phyloP scores from a whole-genome alignment of 2,329 filamentous ascomycete species.

The Rhinocladiella similis region DNA sequence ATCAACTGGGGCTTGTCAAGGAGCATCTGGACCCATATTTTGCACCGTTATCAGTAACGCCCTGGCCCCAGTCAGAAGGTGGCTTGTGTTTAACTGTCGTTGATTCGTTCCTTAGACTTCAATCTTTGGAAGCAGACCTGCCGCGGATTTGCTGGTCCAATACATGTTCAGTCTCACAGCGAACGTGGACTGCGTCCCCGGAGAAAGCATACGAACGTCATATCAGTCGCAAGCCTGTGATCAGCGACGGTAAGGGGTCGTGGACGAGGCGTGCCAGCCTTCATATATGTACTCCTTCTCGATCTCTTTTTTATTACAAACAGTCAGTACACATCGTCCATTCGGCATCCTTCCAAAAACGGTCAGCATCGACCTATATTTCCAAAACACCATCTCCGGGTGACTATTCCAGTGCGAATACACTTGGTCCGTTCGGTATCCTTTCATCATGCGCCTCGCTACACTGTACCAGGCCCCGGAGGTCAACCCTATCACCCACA shows the following conservation, averaged over 20 bases:
- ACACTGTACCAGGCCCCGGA: slow-evolving; percentile 55
- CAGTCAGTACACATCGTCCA: not conserved
- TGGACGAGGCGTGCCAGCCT: no score
- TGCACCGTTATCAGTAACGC: slow-evolving; percentile 17
- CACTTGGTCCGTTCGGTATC: not conserved
- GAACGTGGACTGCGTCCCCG: slow-evolving; percentile 15
- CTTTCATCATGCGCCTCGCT: slow-evolving; percentile 13
- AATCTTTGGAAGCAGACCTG: slow-evolving; percentile 20
- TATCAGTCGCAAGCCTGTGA: slow-evolving; percentile 1
- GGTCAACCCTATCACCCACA: slow-evolving; percentile 80
- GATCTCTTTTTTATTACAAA: not conserved
- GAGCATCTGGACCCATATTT: slow-evolving; percentile 4
- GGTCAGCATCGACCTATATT: not conserved
- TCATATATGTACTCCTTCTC: slow-evolving; percentile 10
- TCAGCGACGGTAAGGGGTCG: no score
- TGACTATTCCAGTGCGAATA: not conserved
- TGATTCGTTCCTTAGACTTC: slow-evolving; percentile 11
- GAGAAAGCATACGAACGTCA: slow-evolving; percentile 26
- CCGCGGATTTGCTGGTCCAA: slow-evolving; percentile 23
- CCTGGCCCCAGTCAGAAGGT: slow-evolving; percentile 7
- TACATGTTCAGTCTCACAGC: slow-evolving; percentile 7
- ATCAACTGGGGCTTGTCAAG: slow-evolving; percentile 4
- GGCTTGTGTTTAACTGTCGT: slow-evolving; percentile 2
- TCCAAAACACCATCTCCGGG: not conserved
- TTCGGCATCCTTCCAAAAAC: not conserved